phyloP scores from a whole-genome alignment of 2,329 filamentous ascomycete species.

The Rugonectria rugulosa region DNA sequence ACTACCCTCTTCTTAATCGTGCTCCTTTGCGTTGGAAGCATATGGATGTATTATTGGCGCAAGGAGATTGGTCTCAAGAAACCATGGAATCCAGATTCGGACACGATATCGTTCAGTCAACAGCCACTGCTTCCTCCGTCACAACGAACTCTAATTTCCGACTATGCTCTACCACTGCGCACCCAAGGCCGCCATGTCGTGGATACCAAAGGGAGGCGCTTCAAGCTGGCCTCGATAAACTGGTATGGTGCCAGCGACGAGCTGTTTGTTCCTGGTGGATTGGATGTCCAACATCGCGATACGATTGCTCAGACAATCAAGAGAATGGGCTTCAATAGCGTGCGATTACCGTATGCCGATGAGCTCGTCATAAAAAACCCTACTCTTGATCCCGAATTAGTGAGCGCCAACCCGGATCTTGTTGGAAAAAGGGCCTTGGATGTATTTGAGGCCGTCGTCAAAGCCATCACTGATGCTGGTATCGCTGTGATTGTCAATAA shows the following conservation, averaged over 20 bases:
- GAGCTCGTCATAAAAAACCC: constrained; percentile 71
- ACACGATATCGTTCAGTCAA: constrained; percentile 55
- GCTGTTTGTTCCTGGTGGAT: constrained; percentile 68
- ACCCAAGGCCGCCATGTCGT: constrained; percentile 68
- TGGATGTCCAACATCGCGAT: constrained; percentile 68
- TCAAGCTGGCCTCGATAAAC: constrained; percentile 71
- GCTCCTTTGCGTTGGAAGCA: constrained; percentile 31
- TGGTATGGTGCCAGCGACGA: constrained; percentile 77
- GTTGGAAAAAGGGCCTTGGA: constrained; percentile 65
- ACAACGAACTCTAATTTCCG: constrained; percentile 51
- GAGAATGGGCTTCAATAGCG: constrained; percentile 72
- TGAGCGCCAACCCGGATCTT: constrained; percentile 68
- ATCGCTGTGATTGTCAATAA: constrained; percentile 74
- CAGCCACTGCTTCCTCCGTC: constrained; percentile 55
- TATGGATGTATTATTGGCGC: constrained; percentile 54
- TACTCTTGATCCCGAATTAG: constrained; percentile 54
- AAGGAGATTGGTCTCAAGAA: constrained; percentile 52
- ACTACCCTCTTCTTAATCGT: constrained; percentile 49
- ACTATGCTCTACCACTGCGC: constrained; percentile 64
- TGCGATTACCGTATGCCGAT: constrained; percentile 73
- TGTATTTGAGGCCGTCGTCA: constrained; percentile 65
- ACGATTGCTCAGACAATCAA: constrained; percentile 68
- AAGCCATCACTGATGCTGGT: constrained; percentile 66
- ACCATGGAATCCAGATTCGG: constrained; percentile 60
- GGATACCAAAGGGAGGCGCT: constrained; percentile 62